Conservation (phyloP, 768 basidiomycete genomes). For the Tubosaeta sp. region DNA sequence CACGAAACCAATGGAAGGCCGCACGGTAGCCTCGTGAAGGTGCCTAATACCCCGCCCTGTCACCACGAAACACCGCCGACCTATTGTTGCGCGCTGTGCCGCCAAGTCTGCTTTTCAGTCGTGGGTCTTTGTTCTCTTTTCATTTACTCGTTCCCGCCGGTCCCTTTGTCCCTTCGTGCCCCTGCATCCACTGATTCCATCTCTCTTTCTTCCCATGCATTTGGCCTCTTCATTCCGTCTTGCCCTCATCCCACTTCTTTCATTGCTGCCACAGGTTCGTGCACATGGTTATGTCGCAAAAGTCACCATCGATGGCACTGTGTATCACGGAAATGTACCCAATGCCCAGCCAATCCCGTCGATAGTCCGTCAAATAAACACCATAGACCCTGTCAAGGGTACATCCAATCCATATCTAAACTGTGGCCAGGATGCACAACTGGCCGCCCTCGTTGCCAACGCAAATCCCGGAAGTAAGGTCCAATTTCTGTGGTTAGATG, state of each 20-base stretch:
- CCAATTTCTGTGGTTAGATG: conserved; percentile 55
- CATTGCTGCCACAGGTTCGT: conserved; percentile 17
- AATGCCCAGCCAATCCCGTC: conserved; percentile 35
- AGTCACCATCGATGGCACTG: conserved; percentile 41
- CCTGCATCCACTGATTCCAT: not conserved
- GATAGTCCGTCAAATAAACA: conserved; percentile 43
- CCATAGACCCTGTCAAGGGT: conserved; percentile 50
- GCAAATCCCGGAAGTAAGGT: conserved; percentile 59
- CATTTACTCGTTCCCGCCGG: not conserved
- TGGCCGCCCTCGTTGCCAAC: conserved; percentile 44
- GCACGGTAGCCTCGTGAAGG: conserved; percentile 17
- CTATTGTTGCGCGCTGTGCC: conserved; percentile 1
- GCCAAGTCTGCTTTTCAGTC: conserved; percentile 1
- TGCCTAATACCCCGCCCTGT: conserved; percentile 16
- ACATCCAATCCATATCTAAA: conserved; percentile 37
- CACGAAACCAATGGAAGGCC: conserved; percentile 5
- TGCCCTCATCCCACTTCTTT: conserved; percentile 9
- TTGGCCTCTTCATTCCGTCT: not conserved
- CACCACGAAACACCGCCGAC: conserved; percentile 1
- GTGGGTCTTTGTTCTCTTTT: not conserved
- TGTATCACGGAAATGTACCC: conserved; percentile 42
- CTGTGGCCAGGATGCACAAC: conserved; percentile 39
- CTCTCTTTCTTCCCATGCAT: conserved; percentile 3
- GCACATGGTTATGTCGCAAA: conserved; percentile 44
- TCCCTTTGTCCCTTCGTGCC: not conserved